phyloP scores from a whole-genome alignment of 2,329 filamentous ascomycete species.

The Ascochyta viciae-villosae region DNA sequence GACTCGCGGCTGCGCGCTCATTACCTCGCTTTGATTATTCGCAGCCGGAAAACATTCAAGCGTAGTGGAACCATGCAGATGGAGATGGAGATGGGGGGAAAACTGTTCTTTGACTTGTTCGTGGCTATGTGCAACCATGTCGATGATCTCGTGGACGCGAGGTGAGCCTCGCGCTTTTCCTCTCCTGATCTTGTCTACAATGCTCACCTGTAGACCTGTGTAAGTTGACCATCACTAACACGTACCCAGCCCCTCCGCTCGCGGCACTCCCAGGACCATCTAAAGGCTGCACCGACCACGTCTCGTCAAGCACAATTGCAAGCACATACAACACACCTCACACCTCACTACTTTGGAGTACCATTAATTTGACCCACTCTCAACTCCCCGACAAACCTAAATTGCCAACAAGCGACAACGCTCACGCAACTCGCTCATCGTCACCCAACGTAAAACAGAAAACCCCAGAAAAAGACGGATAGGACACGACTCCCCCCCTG shows the following conservation, averaged over 20 bases:
- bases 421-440: constrained; percentile 32
- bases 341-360: constrained; percentile 22
- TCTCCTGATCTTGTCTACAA: constrained; percentile 1
- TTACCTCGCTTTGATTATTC: constrained; percentile 96
- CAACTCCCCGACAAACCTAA: constrained; percentile 25
- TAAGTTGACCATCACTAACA: constrained; percentile 26
- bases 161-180: constrained; percentile 51
- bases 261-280: constrained; percentile 39
- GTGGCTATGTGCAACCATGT: constrained; percentile 98
- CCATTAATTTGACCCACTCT: constrained; percentile 24
- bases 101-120: constrained; percentile 98
- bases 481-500: constrained; percentile 39
- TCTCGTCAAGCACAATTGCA: constrained; percentile 22
- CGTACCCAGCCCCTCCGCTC: constrained; percentile 22
- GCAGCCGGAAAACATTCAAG: constrained; percentile 97
- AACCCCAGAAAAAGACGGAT: constrained; percentile 40
- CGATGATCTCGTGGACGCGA: constrained; percentile 90
- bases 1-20: constrained; percentile 94
- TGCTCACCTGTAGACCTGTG: not conserved
- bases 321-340: constrained; percentile 20
- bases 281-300: constrained; percentile 25
- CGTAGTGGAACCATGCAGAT: constrained; percentile 97
- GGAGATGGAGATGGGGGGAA: constrained; percentile 94
- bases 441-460: constrained; percentile 34
- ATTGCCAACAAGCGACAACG: constrained; percentile 24